These are phyloP conservation scores for Sclerotinia sclerotiorum DNA, from an alignment of 2,329 filamentous ascomycete species.

Conservation along the genomic window DNA sequence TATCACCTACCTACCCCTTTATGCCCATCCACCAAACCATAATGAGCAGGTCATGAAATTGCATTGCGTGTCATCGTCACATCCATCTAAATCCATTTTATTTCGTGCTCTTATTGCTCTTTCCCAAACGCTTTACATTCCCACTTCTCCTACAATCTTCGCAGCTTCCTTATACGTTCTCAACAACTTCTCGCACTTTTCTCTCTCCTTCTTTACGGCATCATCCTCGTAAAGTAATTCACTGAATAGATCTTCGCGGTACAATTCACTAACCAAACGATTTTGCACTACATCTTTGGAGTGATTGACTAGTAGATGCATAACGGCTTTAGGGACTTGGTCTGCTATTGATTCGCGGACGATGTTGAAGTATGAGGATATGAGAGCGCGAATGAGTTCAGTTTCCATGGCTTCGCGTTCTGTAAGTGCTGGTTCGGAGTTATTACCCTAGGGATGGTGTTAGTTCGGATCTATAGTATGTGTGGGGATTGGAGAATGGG, in stretches of 20 bases:
- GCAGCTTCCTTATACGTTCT: conserved; percentile 96
- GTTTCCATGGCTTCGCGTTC: conserved; percentile 97
- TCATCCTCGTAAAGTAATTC: conserved; percentile 97
- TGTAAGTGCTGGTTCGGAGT: conserved; percentile 81
- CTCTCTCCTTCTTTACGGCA: conserved; percentile 91
- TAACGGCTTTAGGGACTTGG: conserved; percentile 96
- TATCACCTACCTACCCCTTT: conserved; percentile 6
- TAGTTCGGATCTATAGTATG: conserved; percentile 24
- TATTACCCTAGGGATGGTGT: conserved; percentile 47
- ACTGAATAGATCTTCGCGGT: conserved; percentile 86
- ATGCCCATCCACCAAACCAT: conserved; percentile 7
- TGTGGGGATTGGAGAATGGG: neutral
- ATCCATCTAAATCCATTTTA: neutral
- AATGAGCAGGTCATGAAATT: conserved; percentile 13
- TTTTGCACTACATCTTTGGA: conserved; percentile 98
- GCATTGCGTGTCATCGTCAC: conserved; percentile 11
- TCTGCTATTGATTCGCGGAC: conserved; percentile 98
- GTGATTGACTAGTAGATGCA: conserved; percentile 98
- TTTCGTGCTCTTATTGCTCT: neutral
- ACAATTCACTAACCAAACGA: conserved; percentile 89
- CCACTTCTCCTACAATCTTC: conserved; percentile 98
- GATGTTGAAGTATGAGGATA: conserved; percentile 99
- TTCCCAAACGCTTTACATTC: conserved; percentile 46
- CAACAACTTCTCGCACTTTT: conserved; percentile 96
- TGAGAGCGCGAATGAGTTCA: conserved; percentile 91